Conservation (phyloP, 2,329 filamentous ascomycete species). For the Coleophoma eucalyptorum region DNA sequence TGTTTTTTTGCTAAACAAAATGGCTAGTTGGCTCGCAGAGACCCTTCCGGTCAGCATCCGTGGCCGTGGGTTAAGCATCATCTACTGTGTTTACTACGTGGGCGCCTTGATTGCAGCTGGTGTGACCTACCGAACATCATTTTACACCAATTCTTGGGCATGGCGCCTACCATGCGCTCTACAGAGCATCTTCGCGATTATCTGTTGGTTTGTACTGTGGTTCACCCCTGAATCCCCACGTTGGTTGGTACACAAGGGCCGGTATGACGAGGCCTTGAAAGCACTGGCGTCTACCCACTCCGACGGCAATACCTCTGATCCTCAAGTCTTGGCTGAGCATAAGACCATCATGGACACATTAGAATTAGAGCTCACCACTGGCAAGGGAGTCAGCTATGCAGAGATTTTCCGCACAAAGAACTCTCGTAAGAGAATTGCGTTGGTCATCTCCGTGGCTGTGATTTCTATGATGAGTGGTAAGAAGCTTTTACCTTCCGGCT, state of each 20-base stretch:
- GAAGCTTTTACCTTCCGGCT: conserved; percentile 3
- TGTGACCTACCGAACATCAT: conserved; percentile 28
- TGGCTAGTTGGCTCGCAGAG: neutral
- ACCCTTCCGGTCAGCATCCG: neutral
- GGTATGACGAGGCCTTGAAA: conserved; percentile 24
- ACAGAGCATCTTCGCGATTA: conserved; percentile 27
- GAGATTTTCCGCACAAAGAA: neutral
- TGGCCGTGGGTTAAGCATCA: conserved; percentile 9
- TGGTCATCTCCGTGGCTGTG: neutral
- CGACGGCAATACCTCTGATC: conserved; percentile 33
- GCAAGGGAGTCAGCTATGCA: neutral
- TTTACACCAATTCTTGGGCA: conserved; percentile 30
- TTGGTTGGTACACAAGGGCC: conserved; percentile 30
- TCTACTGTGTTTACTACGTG: conserved; percentile 20
- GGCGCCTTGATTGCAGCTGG: conserved; percentile 25
- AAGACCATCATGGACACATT: neutral
- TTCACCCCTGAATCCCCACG: conserved; percentile 30
- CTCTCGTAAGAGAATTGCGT: neutral
- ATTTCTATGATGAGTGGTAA: neutral
- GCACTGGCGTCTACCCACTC: conserved; percentile 40
- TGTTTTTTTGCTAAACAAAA: neutral
- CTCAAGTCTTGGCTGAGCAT: neutral
- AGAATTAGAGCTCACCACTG: neutral
- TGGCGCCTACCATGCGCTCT: conserved; percentile 32
- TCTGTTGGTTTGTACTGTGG: conserved; percentile 18